Percentiles rank a stretch among this genome's conserved stretches.
phyloP scores from a whole-genome alignment of 371 early-diverging fungal species.

The Amoeboaphelidium occidentale region DNA sequence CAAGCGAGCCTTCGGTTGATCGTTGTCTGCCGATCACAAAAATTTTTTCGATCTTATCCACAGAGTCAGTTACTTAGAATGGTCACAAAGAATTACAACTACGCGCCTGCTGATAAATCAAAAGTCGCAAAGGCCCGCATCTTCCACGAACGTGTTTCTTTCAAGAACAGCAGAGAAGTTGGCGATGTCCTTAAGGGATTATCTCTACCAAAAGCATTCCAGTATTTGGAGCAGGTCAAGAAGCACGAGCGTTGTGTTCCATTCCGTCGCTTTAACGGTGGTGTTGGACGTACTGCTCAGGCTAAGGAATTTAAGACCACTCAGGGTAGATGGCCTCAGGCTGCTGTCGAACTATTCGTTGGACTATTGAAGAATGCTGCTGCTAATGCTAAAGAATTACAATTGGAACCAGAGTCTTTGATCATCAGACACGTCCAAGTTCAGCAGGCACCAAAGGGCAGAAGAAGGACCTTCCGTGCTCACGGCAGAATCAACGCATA shows the following conservation, averaged over 20 bases:
- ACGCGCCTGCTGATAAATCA: background rate
- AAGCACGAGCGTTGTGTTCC: constrained; percentile 94
- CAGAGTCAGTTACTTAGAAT: too few species aligned
- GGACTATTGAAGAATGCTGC: constrained; percentile 91
- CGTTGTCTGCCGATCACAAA: too few species aligned
- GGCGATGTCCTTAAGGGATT: constrained; percentile 83
- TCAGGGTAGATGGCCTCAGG: constrained; percentile 98
- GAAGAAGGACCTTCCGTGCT: constrained; percentile 95
- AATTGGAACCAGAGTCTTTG: constrained; percentile 13
- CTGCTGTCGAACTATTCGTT: constrained; percentile 76
- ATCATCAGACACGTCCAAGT: constrained; percentile 88
- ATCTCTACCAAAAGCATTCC: constrained; percentile 77
- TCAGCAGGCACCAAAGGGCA: constrained; percentile 95
- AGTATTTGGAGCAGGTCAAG: constrained; percentile 85
- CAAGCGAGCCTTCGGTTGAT: too few species aligned
- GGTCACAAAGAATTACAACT: background rate
- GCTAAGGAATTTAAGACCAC: constrained; percentile 81
- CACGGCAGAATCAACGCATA: constrained; percentile 95
- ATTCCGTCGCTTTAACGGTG: constrained; percentile 91
- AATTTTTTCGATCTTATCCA: too few species aligned
- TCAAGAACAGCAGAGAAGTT: constrained; percentile 96
- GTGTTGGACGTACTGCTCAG: constrained; percentile 93
- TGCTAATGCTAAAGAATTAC: constrained; percentile 59
- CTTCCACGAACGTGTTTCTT: constrained; percentile 34
- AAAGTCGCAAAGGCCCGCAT: constrained; percentile 74